Evolutionary conservation across 345 rosid species (phyloP), one percentile per base, ranked within the genome.

Genomic region (Populus euphratica): DNA sequence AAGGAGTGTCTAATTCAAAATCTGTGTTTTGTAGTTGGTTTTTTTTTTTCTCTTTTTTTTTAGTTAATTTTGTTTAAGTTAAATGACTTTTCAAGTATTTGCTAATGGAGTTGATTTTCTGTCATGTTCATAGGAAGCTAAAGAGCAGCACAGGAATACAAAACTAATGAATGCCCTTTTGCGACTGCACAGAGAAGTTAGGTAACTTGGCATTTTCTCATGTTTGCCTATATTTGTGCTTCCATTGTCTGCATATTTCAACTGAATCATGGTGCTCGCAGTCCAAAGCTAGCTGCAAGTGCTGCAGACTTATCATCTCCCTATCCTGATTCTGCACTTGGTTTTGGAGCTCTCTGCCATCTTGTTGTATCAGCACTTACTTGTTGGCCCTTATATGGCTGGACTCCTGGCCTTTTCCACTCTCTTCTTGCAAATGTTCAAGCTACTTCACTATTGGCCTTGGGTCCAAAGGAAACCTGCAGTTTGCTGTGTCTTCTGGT

Each of bases 391-490:
- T 87, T 92, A 36, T 86, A 86, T 90, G 97, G 93, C 69, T 96
- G 99, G 99, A 81, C 91, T 82, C 99, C 99, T 61, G 94, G 97
- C 68, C 96, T 96, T 83, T 93, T 96, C 84, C 91, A 87, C 85
- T 87, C 97, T 49, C 90, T 96, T 77, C 90, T 96, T 68, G 83
- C 89, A 6, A 87, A 88, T 83, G 94, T 92, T 81, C 93, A 92
- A 85, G 87, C 89, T 25, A 80, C 90, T 79, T 88, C 97, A 68
- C 77, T 86, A 49, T 81, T 90, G 79, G 92, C 94, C 68, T 84
- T 92, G 88, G 99, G 98, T 80, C 97, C 99, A 29, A 96, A 93
- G 86, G 99, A 93, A 87, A 91, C 93, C 47, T 96, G 99, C 87
- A 96, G 98, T 82, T 82, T 96, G 79, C 90, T 92, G 21, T 93